Conservation (phyloP, 208 protist genomes). For the Leishmania guyanensis region DNA sequence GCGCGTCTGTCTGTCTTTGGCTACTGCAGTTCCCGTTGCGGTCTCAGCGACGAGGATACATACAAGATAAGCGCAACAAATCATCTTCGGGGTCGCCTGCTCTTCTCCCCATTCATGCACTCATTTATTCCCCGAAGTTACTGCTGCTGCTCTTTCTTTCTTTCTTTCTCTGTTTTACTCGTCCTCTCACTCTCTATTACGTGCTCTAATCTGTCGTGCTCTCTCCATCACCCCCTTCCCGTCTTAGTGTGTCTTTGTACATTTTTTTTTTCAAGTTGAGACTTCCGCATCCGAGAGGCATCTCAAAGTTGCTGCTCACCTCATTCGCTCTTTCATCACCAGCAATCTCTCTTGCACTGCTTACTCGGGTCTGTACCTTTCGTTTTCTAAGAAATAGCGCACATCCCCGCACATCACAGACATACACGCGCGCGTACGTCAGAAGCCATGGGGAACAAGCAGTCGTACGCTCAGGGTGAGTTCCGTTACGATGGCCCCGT, state of each 20-base stretch:
- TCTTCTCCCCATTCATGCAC: not conserved
- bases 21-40: not conserved
- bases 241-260: not conserved
- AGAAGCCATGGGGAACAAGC: conserved; percentile 17
- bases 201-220: not conserved
- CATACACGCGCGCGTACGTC: not conserved
- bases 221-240: not conserved
- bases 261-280: not conserved
- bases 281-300: not conserved
- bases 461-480: conserved; percentile 19
- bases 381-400: conserved; percentile 2
- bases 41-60: not conserved
- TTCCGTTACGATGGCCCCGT: conserved; percentile 36
- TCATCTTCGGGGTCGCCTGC: not conserved
- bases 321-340: not conserved
- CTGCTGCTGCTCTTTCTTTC: not conserved
- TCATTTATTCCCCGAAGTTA: not conserved
- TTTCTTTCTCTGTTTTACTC: not conserved
- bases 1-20: not conserved
- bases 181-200: not conserved
- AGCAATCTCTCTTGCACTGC: not conserved
- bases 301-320: not conserved
- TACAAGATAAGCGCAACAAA: not conserved
- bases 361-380: not conserved
- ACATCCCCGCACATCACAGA: not conserved